Evolutionary conservation across 352 stramenopile genomes (phyloP), one percentile per base, ranked within the genome.

Genomic region (Globisporangium yorkense): DNA sequence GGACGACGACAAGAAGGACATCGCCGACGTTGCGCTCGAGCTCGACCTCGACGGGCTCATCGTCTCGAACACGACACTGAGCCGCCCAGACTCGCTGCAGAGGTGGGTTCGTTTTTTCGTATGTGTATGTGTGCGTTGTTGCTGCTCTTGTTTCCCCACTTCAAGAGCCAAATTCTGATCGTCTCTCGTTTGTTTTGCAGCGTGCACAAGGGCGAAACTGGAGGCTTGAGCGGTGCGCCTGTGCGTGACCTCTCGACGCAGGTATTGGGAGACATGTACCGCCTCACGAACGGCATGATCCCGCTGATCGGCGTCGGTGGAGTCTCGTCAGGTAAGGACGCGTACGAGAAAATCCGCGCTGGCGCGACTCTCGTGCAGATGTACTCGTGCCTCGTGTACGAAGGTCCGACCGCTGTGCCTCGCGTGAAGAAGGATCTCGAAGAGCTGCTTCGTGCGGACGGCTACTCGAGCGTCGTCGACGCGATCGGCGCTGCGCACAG

Each of bases 331-430:
- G 91, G 91, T 12, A 71, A 97, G 57, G 96, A 99, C 68, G 97
- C 89, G 0, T 99, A 98, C 66, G 97, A 99, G 43, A 99, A 99
- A 80, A 96, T 99, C 51, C 86, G 85, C 33, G 97, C 97, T 7
- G 97, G 97, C 33, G 97, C 97, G 8, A 97, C 81, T 43, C 78
- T 97, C 13, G 93, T 98, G 56, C 89, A 98, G 62, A 85, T 98
- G 66, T 98, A 98, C 74, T 97, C 88, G 57, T 92, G 88, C 33
- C 61, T 98, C 9, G 91, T 96, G 33, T 98, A 96, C 63, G 75
- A 96, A 31, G 94, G 95, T 4, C 90, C 92, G 15, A 65, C 92
- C 27, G 77, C 93, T 9, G 83, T 98, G 12, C 75, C 77, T 1
- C 76, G 82, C 27, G 87, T 96, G 46, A 98, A 97, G 69, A 75